Evolutionary conservation across 345 rosid species (phyloP), one percentile per base, ranked within the genome.

Genomic region (Euphorbia peplus): DNA sequence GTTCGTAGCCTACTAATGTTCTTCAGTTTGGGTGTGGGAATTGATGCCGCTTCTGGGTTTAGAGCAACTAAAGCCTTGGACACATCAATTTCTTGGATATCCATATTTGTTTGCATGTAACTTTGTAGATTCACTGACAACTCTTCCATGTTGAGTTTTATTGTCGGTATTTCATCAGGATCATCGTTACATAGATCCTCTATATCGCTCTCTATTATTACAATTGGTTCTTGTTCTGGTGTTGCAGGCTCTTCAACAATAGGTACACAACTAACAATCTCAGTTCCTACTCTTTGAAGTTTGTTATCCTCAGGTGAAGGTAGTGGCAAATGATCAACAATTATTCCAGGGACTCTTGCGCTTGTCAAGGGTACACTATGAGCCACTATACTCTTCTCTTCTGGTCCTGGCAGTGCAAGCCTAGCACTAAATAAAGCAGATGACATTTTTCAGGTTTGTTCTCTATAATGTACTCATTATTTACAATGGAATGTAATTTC

Each of bases 21-120:
- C 83, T 93, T 93, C 70, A 93, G 78, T 79, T 86, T 89, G 28
- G 87, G 86, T 37, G 84, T 71, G 51, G 97, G 97, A 60, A 91
- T 81, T 41, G 84, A 83, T 66, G 97, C 83, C 56, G 77, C 83
- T 57, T 83, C 69, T 28, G 88, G 76, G 82, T 77, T 70, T 82
- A 93, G 80, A 88, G 95, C 88, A 68, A 93, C 96, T 71, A 93
- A 85, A 53, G 97, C 98, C 78, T 79, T 82, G 58, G 96, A 86
- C 83, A 89, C 80, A 79, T 85, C 95, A 65, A 76, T 82, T 71
- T 84, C 97, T 76, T 84, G 89, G 70, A 87, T 87, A 69, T 87
- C 89, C 87, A 87, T 79, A 73, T 79, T 90, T 53, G 32, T 77
- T 75, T 88, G 88, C 84, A 91, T 77, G 67, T 79, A 82, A 59